Percentiles rank a stretch among this genome's conserved stretches.
phyloP scores from a whole-genome alignment of 1,284 basidiomycete genomes.

The Apiotrichum montevideense region DNA sequence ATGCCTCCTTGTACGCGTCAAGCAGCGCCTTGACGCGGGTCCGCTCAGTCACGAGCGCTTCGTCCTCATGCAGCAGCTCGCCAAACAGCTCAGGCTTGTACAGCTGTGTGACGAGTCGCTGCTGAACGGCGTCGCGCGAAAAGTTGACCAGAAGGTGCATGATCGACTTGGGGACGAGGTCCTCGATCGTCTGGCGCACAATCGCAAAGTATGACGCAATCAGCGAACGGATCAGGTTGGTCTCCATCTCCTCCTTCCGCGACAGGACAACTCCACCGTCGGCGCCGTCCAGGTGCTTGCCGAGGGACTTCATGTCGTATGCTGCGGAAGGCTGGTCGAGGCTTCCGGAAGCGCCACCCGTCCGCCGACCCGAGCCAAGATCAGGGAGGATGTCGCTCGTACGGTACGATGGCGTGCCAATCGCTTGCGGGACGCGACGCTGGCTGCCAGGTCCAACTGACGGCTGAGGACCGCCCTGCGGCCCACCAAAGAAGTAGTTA shows the following conservation, averaged over 20 bases:
- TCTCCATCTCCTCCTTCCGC: slow-evolving; percentile 91
- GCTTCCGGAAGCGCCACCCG: slow-evolving; percentile 44
- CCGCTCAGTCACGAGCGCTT: slow-evolving; percentile 86
- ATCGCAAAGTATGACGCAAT: slow-evolving; percentile 96
- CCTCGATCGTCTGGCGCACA: slow-evolving; percentile 92
- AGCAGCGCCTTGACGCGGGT: slow-evolving; percentile 87
- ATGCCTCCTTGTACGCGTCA: slow-evolving; percentile 96
- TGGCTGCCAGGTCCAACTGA: background rate
- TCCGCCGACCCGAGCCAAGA: slow-evolving; percentile 35
- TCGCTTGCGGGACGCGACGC: background rate
- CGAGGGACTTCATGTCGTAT: slow-evolving; percentile 97
- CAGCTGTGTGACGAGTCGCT: slow-evolving; percentile 80
- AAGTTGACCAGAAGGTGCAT: slow-evolving; percentile 82
- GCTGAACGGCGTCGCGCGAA: slow-evolving; percentile 93
- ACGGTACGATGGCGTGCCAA: slow-evolving; percentile 1
- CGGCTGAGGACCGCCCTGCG: slow-evolving; percentile 35
- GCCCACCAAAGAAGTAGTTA: slow-evolving; percentile 87
- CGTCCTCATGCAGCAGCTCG: slow-evolving; percentile 91
- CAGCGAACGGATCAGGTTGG: slow-evolving; percentile 83
- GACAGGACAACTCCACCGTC: slow-evolving; percentile 57
- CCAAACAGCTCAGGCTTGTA: slow-evolving; percentile 93
- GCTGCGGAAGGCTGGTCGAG: slow-evolving; percentile 77
- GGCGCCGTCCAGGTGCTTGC: slow-evolving; percentile 83
- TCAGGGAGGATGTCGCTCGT: slow-evolving; percentile 40
- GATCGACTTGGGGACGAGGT: slow-evolving; percentile 92